These are phyloP conservation scores for Bipolaris gigantea DNA, from an alignment of 2,329 filamentous ascomycete species.

Conservation along the genomic window DNA sequence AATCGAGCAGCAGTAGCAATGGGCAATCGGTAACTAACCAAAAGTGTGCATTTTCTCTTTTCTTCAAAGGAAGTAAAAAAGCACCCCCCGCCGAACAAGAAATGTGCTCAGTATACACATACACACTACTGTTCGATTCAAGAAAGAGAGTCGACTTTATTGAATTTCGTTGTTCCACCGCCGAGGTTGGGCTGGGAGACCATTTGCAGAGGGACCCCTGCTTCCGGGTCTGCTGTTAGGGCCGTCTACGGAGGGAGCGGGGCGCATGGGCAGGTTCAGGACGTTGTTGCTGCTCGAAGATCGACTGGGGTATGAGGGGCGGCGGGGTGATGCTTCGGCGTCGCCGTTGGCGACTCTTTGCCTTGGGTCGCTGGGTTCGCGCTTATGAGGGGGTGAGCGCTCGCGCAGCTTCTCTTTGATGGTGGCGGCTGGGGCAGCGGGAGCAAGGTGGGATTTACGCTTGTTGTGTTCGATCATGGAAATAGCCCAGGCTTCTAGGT, in stretches of 20 bases:
- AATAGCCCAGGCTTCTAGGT: slow-evolving; percentile 90
- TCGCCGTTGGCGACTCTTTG: slow-evolving; percentile 32
- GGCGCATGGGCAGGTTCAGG: slow-evolving; percentile 52
- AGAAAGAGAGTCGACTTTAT: slow-evolving; percentile 7
- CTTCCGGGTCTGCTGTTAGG: slow-evolving; percentile 30
- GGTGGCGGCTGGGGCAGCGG: slow-evolving; percentile 70
- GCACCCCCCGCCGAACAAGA: no score
- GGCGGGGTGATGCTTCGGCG: slow-evolving; percentile 31
- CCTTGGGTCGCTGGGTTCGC: slow-evolving; percentile 27
- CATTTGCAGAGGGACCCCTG: slow-evolving; percentile 21
- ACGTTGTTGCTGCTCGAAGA: slow-evolving; percentile 48
- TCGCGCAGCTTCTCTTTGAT: slow-evolving; percentile 46
- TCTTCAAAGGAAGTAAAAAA: no score
- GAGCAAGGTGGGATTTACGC: slow-evolving; percentile 88
- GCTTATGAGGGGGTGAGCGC: slow-evolving; percentile 33
- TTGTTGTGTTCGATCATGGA: slow-evolving; percentile 94
- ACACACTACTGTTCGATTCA: no score
- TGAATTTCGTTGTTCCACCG: slow-evolving; percentile 41
- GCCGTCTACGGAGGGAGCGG: slow-evolving; percentile 43
- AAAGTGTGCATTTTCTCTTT: no score
- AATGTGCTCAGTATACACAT: no score
- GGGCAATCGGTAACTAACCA: no score
- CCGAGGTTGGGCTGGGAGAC: slow-evolving; percentile 20
- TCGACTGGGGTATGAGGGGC: slow-evolving; percentile 48
- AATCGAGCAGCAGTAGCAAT: no score